Evolutionary conservation across 1,139 yeast genomes (phyloP).

Genomic region (Candida dubliniensis): DNA sequence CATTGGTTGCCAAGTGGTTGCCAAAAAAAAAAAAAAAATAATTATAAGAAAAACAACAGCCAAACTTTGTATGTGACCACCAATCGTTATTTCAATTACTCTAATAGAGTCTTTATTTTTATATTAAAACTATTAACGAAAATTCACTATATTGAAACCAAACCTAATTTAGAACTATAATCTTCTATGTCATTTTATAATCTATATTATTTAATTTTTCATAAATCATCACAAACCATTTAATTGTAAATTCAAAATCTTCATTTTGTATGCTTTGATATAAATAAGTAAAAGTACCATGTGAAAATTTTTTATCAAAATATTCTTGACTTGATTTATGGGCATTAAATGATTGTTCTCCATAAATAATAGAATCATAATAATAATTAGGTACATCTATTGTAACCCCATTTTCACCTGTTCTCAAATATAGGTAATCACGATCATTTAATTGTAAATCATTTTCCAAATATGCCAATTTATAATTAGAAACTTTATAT

Average conservation of each 20-base stretch:
- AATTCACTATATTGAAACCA: too few species aligned
- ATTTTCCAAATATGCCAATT: conserved; percentile 51
- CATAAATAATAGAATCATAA: conserved; percentile 15
- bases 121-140: not conserved
- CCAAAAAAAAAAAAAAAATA: too few species aligned
- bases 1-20: conserved; percentile 7
- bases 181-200: conserved; percentile 15
- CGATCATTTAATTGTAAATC: conserved; percentile 25
- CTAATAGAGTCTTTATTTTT: too few species aligned
- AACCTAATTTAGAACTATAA: not conserved
- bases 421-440: conserved; percentile 24
- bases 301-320: conserved; percentile 10
- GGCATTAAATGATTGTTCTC: conserved; percentile 8
- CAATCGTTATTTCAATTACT: not conserved
- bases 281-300: conserved; percentile 27
- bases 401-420: conserved; percentile 1
- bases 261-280: conserved; percentile 22
- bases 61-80: not conserved
- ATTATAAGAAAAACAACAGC: too few species aligned
- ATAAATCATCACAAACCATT: conserved; percentile 31
- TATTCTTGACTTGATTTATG: conserved; percentile 7
- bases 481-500: conserved; percentile 54
- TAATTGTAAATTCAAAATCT: conserved; percentile 28
- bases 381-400: conserved; percentile 10
- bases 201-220: conserved; percentile 22